Evolutionary conservation across 2,329 filamentous ascomycete species (phyloP).

Genomic region (Colletotrichum theobromicola): DNA sequence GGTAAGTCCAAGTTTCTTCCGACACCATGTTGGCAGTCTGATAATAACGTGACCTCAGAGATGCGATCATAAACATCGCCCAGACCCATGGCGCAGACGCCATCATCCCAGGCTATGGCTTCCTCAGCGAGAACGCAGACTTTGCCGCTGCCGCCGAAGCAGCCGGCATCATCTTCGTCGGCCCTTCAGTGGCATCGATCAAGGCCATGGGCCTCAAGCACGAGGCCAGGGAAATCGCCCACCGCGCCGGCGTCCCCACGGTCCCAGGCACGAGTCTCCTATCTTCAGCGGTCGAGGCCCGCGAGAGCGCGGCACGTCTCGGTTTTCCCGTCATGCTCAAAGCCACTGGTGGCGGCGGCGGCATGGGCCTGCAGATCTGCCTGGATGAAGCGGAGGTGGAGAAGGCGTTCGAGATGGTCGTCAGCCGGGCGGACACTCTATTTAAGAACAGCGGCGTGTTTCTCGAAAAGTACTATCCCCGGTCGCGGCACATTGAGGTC

Average conservation of each 20-base stretch:
- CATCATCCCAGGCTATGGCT: conserved; percentile 70
- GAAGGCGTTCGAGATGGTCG: conserved; percentile 58
- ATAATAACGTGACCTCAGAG: neutral
- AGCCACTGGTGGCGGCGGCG: conserved; percentile 66
- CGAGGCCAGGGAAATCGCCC: conserved; percentile 40
- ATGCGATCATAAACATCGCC: neutral
- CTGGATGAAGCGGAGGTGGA: conserved; percentile 53
- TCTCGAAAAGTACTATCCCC: conserved; percentile 66
- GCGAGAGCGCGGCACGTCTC: conserved; percentile 42
- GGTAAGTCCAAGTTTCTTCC: neutral
- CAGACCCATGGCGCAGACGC: conserved; percentile 46
- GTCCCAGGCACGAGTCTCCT: conserved; percentile 39
- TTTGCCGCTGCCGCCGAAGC: conserved; percentile 59
- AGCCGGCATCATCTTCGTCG: conserved; percentile 62
- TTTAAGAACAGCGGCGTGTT: conserved; percentile 69
- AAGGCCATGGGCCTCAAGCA: conserved; percentile 65
- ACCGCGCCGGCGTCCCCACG: conserved; percentile 43
- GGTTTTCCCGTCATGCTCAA: conserved; percentile 60
- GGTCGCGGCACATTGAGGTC: conserved; percentile 48
- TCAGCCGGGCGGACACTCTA: conserved; percentile 58
- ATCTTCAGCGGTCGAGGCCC: conserved; percentile 52
- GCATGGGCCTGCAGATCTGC: conserved; percentile 68
- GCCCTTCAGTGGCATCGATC: conserved; percentile 58
- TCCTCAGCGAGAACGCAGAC: conserved; percentile 65
- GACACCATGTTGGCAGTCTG: neutral